phyloP scores from a whole-genome alignment of 2,329 filamentous ascomycete species.

The Endothia cerciana region DNA sequence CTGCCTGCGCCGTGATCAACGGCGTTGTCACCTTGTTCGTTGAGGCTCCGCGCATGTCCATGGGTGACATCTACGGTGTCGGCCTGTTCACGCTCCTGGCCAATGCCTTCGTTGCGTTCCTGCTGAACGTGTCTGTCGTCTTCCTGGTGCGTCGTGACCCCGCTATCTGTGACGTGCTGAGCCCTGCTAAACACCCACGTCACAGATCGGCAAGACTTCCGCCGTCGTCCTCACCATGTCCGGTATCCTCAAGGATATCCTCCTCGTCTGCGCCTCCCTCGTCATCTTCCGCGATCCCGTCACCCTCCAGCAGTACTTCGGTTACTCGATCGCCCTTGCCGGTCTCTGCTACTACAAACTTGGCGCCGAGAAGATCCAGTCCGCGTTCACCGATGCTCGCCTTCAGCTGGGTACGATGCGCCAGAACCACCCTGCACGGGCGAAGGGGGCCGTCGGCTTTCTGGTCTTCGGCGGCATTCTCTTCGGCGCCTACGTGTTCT shows the following conservation, averaged over 20 bases:
- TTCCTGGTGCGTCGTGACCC: conserved; percentile 65
- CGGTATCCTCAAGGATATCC: conserved; percentile 74
- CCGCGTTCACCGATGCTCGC: conserved; percentile 26
- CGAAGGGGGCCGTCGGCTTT: conserved; percentile 27
- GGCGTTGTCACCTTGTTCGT: conserved; percentile 68
- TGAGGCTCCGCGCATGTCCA: conserved; percentile 67
- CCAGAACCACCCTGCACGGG: conserved; percentile 29
- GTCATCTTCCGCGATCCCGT: conserved; percentile 69
- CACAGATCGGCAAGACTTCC: conserved; percentile 70
- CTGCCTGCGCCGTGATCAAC: conserved; percentile 78
- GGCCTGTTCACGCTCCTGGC: conserved; percentile 70
- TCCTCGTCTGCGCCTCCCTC: conserved; percentile 70
- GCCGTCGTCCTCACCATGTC: conserved; percentile 73
- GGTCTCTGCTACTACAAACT: conserved; percentile 38
- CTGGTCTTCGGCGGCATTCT: conserved; percentile 24
- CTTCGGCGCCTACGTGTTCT: conserved; percentile 26
- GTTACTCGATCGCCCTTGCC: conserved; percentile 63
- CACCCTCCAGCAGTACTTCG: conserved; percentile 67
- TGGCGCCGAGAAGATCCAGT: conserved; percentile 29
- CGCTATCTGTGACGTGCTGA: background rate
- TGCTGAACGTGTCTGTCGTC: conserved; percentile 78
- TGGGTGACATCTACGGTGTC: conserved; percentile 70
- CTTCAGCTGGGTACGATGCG: conserved; percentile 26
- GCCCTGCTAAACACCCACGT: background rate
- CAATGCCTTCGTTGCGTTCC: conserved; percentile 74